A percentile compares a stretch with the other conserved stretches of the same genome.
phyloP scores from a whole-genome alignment of 23 red algal genomes.

The Rhodosorus marinus region DNA sequence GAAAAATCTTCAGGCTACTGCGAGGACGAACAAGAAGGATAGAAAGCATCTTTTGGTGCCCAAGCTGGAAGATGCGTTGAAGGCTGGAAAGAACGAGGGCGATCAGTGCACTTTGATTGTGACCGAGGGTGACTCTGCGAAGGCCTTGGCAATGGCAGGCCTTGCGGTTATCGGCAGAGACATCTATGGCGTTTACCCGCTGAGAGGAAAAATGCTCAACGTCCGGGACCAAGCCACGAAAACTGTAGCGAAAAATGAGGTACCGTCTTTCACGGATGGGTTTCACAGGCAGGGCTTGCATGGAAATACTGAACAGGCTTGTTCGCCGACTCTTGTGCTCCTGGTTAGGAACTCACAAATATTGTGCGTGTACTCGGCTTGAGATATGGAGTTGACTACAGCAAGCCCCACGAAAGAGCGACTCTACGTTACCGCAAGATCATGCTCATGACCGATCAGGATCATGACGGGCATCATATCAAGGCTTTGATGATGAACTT shows the following conservation, averaged over 20 bases:
- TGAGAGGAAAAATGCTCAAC: slow-evolving; percentile 31
- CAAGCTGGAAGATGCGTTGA: slow-evolving; percentile 33
- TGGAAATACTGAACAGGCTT: too few species aligned
- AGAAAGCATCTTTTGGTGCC: slow-evolving; percentile 15
- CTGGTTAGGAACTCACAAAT: slow-evolving; percentile 16
- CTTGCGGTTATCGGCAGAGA: slow-evolving; percentile 25
- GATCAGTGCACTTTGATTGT: slow-evolving; percentile 24
- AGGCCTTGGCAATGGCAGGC: slow-evolving; percentile 29
- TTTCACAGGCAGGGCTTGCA: too few species aligned
- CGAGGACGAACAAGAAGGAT: slow-evolving; percentile 1
- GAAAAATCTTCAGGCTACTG: not conserved
- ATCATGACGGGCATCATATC: slow-evolving; percentile 38
- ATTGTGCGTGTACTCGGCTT: slow-evolving; percentile 30
- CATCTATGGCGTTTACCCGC: slow-evolving; percentile 28
- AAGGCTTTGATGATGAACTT: slow-evolving; percentile 38
- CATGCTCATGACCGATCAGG: slow-evolving; percentile 47
- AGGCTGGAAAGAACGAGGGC: slow-evolving; percentile 13
- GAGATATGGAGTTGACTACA: slow-evolving; percentile 9
- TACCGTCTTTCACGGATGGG: too few species aligned
- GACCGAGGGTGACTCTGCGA: slow-evolving; percentile 43
- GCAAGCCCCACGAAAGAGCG: not conserved
- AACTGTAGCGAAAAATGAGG: slow-evolving; percentile 9
- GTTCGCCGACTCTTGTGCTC: too few species aligned
- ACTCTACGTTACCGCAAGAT: slow-evolving; percentile 28
- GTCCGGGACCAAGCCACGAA: slow-evolving; percentile 23